Evolutionary conservation across 1,139 yeast genomes (phyloP).

Genomic region (Hyphopichia buzzinii): DNA sequence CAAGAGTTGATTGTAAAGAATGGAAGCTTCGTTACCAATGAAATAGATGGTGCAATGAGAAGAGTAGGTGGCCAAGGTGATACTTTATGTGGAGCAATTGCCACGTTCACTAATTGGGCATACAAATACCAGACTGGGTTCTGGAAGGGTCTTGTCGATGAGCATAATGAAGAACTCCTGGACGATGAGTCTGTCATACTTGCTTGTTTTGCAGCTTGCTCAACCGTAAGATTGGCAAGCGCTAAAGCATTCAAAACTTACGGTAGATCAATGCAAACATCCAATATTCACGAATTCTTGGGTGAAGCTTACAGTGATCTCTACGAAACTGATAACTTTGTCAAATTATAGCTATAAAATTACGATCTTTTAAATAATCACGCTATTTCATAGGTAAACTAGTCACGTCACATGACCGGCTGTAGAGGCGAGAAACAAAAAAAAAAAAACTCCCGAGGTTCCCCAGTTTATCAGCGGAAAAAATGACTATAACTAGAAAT

Average conservation of each 20-base stretch:
- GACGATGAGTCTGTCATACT: conserved; percentile 47
- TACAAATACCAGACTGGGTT: conserved; percentile 51
- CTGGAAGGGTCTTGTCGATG: conserved; percentile 46
- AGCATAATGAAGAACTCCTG: conserved; percentile 19
- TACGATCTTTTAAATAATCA: too few species aligned
- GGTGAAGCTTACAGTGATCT: conserved; percentile 61
- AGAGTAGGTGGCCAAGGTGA: conserved; percentile 53
- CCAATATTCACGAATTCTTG: conserved; percentile 69
- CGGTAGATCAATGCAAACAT: conserved; percentile 83
- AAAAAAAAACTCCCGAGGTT: too few species aligned
- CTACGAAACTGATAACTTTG: conserved; percentile 27
- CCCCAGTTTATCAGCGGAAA: neutral
- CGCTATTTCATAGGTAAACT: too few species aligned
- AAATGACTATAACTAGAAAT: neutral
- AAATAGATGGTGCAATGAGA: conserved; percentile 54
- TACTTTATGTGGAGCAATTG: conserved; percentile 44
- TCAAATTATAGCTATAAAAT: conserved; percentile 6
- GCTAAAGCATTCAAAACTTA: conserved; percentile 59
- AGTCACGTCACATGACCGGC: too few species aligned
- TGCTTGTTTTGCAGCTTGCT: conserved; percentile 74
- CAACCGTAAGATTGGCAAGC: conserved; percentile 67
- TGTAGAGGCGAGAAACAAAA: too few species aligned
- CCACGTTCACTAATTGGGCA: conserved; percentile 43
- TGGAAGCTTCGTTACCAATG: conserved; percentile 35
- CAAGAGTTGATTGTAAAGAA: conserved; percentile 62